A percentile compares a stretch with the other conserved stretches of the same genome.
Conservation (phyloP, 257 asterid species). For the Solanum paucissectum region DNA sequence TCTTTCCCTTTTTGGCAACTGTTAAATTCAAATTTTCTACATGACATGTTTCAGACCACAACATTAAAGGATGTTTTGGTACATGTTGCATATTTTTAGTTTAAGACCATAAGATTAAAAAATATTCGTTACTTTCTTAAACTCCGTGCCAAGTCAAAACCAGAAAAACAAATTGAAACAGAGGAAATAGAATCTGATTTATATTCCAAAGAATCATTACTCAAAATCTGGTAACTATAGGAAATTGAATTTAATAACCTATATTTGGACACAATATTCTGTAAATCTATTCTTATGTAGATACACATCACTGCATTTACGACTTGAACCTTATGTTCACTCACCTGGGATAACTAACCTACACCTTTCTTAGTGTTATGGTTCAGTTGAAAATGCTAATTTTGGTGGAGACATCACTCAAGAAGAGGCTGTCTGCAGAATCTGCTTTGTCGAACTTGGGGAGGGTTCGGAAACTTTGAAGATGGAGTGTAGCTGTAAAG, state of each 20-base stretch:
- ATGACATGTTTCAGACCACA: not conserved
- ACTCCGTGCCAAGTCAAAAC: not conserved
- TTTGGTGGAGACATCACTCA: conserved; percentile 63
- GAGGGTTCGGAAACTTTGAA: conserved; percentile 71
- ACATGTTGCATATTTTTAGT: not conserved
- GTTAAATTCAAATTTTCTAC: not conserved
- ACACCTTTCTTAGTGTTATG: conserved; percentile 19
- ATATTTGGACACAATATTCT: not conserved
- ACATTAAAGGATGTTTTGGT: not conserved
- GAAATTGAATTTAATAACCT: not conserved
- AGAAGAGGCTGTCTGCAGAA: conserved; percentile 92
- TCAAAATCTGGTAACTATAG: not conserved
- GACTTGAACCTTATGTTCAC: not conserved
- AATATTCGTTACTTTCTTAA: not conserved
- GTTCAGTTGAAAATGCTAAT: conserved; percentile 42
- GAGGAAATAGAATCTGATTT: not conserved
- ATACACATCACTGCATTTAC: not conserved
- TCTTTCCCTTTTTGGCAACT: not conserved
- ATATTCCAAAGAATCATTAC: not conserved
- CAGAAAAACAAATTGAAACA: not conserved
- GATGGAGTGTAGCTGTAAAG: conserved; percentile 93
- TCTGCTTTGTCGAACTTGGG: conserved; percentile 76
- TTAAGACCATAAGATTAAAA: not conserved
- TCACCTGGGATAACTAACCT: conserved; percentile 6
- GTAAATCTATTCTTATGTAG: not conserved